A percentile compares a stretch with the other conserved stretches of the same genome.
These are phyloP conservation scores for Trichaptum fuscoviolaceum DNA, from an alignment of 768 basidiomycete genomes.

Conservation along the genomic window DNA sequence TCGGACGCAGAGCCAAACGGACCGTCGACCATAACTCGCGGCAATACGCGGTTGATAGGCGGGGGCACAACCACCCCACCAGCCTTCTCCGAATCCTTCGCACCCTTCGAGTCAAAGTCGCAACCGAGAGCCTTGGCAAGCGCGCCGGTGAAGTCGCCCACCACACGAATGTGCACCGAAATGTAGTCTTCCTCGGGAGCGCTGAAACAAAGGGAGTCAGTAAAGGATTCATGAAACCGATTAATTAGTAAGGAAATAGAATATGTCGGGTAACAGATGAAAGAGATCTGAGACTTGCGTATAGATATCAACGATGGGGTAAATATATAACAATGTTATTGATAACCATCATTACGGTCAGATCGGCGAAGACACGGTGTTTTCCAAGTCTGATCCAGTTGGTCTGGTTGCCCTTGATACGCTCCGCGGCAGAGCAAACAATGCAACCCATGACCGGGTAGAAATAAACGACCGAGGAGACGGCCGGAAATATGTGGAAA, in stretches of 20 bases:
- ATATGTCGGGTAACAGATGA: too few relatives aligned
- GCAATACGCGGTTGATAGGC: constrained; percentile 67
- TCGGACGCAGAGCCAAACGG: constrained; percentile 92
- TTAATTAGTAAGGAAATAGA: background rate
- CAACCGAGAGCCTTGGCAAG: constrained; percentile 81
- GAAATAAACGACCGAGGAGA: background rate
- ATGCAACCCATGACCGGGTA: background rate
- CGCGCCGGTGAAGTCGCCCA: constrained; percentile 87
- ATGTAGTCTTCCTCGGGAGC: constrained; percentile 96
- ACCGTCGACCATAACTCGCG: constrained; percentile 93
- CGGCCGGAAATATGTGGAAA: background rate
- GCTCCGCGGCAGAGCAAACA: background rate
- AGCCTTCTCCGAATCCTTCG: constrained; percentile 30
- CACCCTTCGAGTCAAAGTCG: constrained; percentile 58
- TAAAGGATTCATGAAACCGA: background rate
- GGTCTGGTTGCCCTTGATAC: background rate
- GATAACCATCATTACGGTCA: background rate
- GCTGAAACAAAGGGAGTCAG: constrained; percentile 29
- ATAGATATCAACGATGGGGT: background rate
- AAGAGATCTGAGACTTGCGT: background rate
- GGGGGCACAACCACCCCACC: constrained; percentile 62
- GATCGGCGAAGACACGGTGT: background rate
- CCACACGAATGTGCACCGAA: constrained; percentile 87
- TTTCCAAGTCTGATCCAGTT: background rate
- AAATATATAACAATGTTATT: too few relatives aligned